These are phyloP conservation scores for Sporobolomyces phaffii DNA, from an alignment of 768 basidiomycete species.

Conservation along the genomic window DNA sequence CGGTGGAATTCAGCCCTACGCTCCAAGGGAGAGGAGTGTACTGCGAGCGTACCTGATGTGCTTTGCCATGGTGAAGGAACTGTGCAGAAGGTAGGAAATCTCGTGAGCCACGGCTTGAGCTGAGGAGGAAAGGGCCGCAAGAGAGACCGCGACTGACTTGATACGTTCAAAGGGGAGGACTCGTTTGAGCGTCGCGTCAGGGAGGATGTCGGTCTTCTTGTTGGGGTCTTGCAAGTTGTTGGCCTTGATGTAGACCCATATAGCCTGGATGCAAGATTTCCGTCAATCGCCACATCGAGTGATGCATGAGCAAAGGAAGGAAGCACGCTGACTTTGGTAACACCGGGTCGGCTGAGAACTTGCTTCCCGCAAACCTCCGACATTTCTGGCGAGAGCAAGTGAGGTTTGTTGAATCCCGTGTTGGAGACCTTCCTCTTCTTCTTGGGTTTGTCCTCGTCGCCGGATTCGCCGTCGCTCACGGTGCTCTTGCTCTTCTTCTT, in stretches of 20 bases:
- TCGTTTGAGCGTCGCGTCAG: constrained; percentile 7
- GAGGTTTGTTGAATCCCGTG: constrained; percentile 24
- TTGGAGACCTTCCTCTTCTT: constrained; percentile 8
- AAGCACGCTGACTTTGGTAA: constrained; percentile 5
- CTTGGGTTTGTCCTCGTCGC: constrained; percentile 1
- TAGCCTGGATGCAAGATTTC: not conserved
- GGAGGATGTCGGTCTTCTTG: constrained; percentile 25
- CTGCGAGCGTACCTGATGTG: constrained; percentile 20
- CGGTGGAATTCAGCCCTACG: no score
- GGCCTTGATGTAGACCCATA: constrained; percentile 25
- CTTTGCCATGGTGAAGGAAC: constrained; percentile 31
- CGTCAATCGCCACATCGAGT: no score
- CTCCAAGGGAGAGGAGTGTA: no score
- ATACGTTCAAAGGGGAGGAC: constrained; percentile 12
- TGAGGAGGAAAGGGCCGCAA: no score
- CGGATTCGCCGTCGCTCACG: constrained; percentile 2
- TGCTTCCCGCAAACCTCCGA: constrained; percentile 12
- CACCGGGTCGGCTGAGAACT: constrained; percentile 11
- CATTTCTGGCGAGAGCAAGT: constrained; percentile 1
- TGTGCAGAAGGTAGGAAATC: not conserved
- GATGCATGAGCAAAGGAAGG: not conserved
- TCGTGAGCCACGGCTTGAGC: no score
- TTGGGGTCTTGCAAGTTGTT: constrained; percentile 18
- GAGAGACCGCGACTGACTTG: no score
- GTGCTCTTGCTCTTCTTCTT: constrained; percentile 26